phyloP scores from a whole-genome alignment of 306 rosid genomes.

The Lathyrus tuberosus region DNA sequence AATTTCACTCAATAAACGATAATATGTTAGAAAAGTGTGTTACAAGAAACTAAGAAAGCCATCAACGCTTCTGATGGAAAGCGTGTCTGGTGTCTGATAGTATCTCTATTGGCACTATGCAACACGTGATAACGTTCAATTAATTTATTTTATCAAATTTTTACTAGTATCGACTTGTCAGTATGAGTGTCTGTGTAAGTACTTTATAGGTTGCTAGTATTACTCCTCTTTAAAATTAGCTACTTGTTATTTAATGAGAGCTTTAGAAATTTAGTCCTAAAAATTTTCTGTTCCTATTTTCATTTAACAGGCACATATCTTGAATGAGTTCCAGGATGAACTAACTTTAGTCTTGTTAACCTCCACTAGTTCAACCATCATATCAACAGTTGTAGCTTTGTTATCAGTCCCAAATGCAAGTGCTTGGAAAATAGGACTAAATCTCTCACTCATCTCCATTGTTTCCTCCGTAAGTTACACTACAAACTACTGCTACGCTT shows the following conservation, averaged over 20 bases:
- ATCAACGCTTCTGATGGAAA: too few relatives aligned
- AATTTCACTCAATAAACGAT: background rate
- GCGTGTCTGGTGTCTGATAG: too few relatives aligned
- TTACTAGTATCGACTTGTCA: too few relatives aligned
- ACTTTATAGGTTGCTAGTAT: too few relatives aligned
- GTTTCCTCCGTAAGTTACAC: constrained; percentile 71
- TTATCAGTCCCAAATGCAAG: constrained; percentile 56
- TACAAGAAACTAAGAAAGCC: background rate
- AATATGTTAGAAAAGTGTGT: background rate
- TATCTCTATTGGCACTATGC: too few relatives aligned
- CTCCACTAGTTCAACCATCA: constrained; percentile 56
- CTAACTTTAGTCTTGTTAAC: constrained; percentile 67
- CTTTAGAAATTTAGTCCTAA: background rate
- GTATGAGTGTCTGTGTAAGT: too few relatives aligned
- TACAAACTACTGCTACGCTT: background rate
- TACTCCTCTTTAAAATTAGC: too few relatives aligned
- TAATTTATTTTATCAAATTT: too few relatives aligned
- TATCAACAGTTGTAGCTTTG: constrained; percentile 55
- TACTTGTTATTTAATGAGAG: background rate
- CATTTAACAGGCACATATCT: constrained; percentile 64
- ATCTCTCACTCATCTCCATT: constrained; percentile 66
- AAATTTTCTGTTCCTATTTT: background rate
- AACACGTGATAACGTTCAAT: too few relatives aligned
- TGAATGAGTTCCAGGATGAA: constrained; percentile 85
- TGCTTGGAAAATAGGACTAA: constrained; percentile 71